phyloP scores from a whole-genome alignment of 73 alveolate genomes.

The Symbiodinium natans region DNA sequence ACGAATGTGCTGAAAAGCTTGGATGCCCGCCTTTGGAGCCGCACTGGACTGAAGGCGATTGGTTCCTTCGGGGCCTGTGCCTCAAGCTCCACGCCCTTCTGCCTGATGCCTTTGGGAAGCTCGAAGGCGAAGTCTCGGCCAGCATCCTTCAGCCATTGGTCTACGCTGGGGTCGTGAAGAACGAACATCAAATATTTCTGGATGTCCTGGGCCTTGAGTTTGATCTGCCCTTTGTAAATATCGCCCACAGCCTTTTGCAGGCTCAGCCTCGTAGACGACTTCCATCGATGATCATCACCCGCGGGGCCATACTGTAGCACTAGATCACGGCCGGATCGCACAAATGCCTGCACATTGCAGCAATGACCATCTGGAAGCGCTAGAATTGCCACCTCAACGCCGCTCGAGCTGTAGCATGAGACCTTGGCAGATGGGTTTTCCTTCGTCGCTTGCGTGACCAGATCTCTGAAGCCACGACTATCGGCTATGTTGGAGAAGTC shows the following conservation, averaged over 20 bases:
- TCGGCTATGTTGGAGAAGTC: background rate
- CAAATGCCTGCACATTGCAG: background rate
- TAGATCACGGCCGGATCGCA: background rate
- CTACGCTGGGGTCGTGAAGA: background rate
- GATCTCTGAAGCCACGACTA: background rate
- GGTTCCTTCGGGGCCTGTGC: background rate
- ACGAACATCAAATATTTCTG: background rate
- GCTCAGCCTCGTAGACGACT: conserved; percentile 1
- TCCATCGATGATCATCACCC: background rate
- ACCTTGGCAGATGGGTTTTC: background rate
- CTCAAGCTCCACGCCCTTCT: no score
- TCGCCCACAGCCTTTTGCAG: conserved; percentile 44
- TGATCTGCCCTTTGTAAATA: background rate
- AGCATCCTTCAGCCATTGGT: conserved; percentile 8
- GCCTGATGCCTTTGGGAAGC: background rate
- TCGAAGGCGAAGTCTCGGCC: conserved; percentile 22
- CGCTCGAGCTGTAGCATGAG: background rate
- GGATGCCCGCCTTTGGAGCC: conserved; percentile 50
- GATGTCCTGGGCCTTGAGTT: background rate
- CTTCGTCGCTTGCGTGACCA: background rate
- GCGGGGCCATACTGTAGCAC: conserved; percentile 3
- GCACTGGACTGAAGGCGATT: background rate
- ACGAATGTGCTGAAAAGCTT: conserved; percentile 33
- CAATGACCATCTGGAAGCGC: background rate
- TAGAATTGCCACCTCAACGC: background rate